A percentile compares a stretch with the other conserved stretches of the same genome.
Evolutionary conservation across 129 eudicot species (phyloP).

Genomic region (Ambrosia artemisiifolia): DNA sequence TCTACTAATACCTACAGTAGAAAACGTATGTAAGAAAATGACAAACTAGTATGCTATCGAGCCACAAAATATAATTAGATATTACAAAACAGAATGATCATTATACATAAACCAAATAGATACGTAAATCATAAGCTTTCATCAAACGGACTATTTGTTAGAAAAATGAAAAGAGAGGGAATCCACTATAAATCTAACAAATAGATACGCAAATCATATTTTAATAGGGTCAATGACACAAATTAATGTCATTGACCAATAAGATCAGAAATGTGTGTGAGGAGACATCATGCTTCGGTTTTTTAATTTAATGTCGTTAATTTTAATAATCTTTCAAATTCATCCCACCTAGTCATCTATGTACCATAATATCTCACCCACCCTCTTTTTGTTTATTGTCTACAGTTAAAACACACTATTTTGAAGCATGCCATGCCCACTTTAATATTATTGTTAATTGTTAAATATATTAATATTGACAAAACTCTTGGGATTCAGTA

Average conservation of each 20-base stretch:
- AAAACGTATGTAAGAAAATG: too few relatives aligned
- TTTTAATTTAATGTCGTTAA: background rate
- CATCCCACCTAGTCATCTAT: slow-evolving; percentile 21
- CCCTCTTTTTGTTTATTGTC: slow-evolving; percentile 11
- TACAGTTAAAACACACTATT: background rate
- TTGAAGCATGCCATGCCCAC: background rate
- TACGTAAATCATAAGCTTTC: background rate
- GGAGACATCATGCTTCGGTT: slow-evolving; percentile 18
- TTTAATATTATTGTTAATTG: background rate
- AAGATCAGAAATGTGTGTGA: slow-evolving; percentile 5
- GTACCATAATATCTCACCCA: slow-evolving; percentile 26
- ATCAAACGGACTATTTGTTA: too few relatives aligned
- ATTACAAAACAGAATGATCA: too few relatives aligned
- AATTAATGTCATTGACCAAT: slow-evolving; percentile 16
- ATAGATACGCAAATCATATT: background rate
- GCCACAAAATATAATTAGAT: too few relatives aligned
- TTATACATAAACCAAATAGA: background rate
- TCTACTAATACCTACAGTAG: too few relatives aligned
- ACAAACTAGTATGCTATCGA: too few relatives aligned
- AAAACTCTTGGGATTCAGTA: too few relatives aligned
- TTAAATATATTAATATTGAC: too few relatives aligned
- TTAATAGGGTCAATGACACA: slow-evolving; percentile 4
- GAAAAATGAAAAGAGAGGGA: background rate
- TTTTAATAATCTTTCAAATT: background rate
- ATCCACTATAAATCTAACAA: background rate